Evolutionary conservation across 495 filamentous ascomycete genomes (phyloP).

Genomic region (Xylaria acuta): DNA sequence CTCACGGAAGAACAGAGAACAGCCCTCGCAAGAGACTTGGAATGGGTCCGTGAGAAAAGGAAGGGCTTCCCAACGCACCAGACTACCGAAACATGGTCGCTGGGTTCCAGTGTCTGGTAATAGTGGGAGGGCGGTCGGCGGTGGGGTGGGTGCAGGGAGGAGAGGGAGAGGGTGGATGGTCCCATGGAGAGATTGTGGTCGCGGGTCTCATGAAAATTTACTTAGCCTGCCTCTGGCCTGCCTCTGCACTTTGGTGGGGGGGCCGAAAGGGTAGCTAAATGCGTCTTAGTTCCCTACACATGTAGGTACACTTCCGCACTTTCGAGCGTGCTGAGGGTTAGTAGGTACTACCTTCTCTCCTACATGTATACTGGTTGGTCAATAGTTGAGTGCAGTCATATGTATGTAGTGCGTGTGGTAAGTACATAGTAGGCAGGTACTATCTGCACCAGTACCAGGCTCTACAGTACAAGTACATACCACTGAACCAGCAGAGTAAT

Average conservation of each 20-base stretch:
- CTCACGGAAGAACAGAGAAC: not conserved
- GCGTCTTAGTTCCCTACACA: not conserved
- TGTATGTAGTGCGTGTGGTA: too few species aligned
- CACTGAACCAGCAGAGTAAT: too few species aligned
- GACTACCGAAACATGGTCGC: constrained; percentile 18
- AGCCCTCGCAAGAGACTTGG: not conserved
- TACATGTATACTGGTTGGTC: too few species aligned
- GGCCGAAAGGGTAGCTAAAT: not conserved
- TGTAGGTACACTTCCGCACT: too few species aligned
- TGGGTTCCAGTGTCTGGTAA: constrained; percentile 9
- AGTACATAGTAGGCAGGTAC: too few species aligned
- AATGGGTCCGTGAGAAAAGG: not conserved
- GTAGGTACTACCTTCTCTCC: too few species aligned
- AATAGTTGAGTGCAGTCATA: too few species aligned
- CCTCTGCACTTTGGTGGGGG: not conserved
- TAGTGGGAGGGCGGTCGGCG: not conserved
- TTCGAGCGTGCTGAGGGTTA: too few species aligned
- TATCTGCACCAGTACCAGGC: not conserved
- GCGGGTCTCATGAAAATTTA: constrained; percentile 7
- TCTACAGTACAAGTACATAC: too few species aligned
- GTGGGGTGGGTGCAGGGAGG: constrained; percentile 1
- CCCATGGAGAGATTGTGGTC: not conserved
- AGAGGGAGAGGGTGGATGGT: not conserved
- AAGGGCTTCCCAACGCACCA: not conserved
- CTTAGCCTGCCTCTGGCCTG: not conserved